phyloP scores from a whole-genome alignment of 768 basidiomycete genomes.

The Rubroboletus satanas region DNA sequence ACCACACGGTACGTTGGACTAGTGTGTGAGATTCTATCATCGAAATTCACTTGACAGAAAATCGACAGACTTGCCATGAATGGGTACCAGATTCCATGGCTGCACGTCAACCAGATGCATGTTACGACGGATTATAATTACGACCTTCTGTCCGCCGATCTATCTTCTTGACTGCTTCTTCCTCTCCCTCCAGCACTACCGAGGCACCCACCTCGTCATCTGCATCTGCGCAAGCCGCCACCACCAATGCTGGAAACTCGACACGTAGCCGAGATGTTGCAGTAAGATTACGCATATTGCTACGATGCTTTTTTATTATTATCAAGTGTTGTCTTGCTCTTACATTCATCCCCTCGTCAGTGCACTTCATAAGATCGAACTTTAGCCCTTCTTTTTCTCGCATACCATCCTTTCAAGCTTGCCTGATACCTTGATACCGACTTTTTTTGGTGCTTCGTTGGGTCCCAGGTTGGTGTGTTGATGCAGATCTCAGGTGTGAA shows the following conservation, averaged over 20 bases:
- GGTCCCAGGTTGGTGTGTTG: background rate
- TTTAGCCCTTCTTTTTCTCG: background rate
- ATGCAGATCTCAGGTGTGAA: background rate
- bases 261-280: conserved; percentile 1
- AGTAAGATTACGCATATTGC: background rate
- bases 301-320: background rate
- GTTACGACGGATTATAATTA: conserved; percentile 50
- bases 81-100: conserved; percentile 64
- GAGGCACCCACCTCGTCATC: background rate
- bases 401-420: background rate
- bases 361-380: background rate
- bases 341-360: background rate
- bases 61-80: conserved; percentile 40
- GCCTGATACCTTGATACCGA: conserved; percentile 2
- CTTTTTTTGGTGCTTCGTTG: background rate
- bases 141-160: conserved; percentile 16
- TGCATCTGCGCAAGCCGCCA: background rate
- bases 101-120: conserved; percentile 50
- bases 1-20: conserved; percentile 36
- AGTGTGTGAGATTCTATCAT: background rate
- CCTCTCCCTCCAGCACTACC: background rate
- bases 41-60: background rate
- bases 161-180: conserved; percentile 8
- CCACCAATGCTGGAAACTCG: conserved; percentile 1
- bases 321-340: background rate